Evolutionary conservation across 768 basidiomycete species (phyloP), one percentile per base, ranked within the genome.

Genomic region (Chlorophyllum brunneum): DNA sequence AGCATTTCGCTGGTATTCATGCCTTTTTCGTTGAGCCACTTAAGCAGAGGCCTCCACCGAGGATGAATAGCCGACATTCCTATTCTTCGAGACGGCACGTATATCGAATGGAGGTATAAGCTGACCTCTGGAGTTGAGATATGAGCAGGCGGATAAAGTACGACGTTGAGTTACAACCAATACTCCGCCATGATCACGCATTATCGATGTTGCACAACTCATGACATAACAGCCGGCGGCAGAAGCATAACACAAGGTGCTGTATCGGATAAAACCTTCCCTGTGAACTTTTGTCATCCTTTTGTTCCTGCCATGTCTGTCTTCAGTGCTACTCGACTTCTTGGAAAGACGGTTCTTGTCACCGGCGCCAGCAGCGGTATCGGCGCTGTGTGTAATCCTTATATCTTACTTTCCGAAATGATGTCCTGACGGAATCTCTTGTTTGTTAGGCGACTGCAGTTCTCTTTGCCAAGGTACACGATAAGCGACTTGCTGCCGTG

Each of bases 311-410:
- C 45, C 22, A 90, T 90, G 88, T 85, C 88, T 27, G 67, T 93
- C 47, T 93, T 93, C 79, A 88, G 87, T 65, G 76, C 86, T 37
- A 80, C 87, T 46, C 83, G 87, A 60, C 70, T 93, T n/a, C 65
- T 86, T 34, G 87, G 86, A 61, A 92, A 93, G 70, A 91, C 85
- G 29, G 87, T 92, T 53, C 79, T 95, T 44, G 79, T 95, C 55
- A 95, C 93, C 24, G 93, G 93, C 18, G 92, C 93, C 3, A 90
- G 88, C 64, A 81, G 86, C 37, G 93, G 93, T 38, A 95, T 95
- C 57, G 93, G 93, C 51, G 87, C 91, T 50, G 90, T 91, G 61
- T 64, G 85, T 68, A n/a, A 16, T 34, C 37, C 2, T 29, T 29
- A 15, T 13, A 45, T 40, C 33, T 15, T 27, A 30, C 24, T 18